A percentile compares a stretch with the other conserved stretches of the same genome.
These are phyloP conservation scores for Phytophthora fragariaefolia DNA, from an alignment of 352 stramenopile species.

Conservation along the genomic window DNA sequence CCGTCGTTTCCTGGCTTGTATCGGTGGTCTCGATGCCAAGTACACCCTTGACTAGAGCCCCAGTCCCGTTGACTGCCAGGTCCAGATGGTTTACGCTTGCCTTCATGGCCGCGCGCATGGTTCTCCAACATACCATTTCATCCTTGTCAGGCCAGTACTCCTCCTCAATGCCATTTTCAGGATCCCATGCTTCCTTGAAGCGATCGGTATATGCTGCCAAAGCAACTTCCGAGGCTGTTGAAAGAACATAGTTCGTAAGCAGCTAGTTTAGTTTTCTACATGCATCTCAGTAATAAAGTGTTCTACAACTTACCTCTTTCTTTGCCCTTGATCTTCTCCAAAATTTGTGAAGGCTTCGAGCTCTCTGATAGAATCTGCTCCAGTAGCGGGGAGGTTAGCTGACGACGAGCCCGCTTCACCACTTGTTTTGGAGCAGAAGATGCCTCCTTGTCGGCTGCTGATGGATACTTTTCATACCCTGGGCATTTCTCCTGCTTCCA, in stretches of 20 bases:
- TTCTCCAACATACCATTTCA: conserved; percentile 88
- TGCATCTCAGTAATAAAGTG: background rate
- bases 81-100: conserved; percentile 76
- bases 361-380: conserved; percentile 84
- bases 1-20: conserved; percentile 21
- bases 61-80: conserved; percentile 63
- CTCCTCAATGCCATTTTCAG: conserved; percentile 95
- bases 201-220: conserved; percentile 82
- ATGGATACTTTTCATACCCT: conserved; percentile 68
- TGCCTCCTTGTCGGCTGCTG: conserved; percentile 22
- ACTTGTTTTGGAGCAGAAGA: conserved; percentile 28
- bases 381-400: conserved; percentile 59
- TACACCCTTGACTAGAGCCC: conserved; percentile 75
- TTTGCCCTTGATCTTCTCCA: conserved; percentile 79
- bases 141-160: conserved; percentile 96
- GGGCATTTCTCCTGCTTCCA: conserved; percentile 93
- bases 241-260: background rate
- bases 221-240: conserved; percentile 66
- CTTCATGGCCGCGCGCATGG: conserved; percentile 82
- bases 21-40: conserved; percentile 47
- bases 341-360: conserved; percentile 73
- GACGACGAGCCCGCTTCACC: conserved; percentile 37
- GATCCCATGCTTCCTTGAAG: conserved; percentile 94
- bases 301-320: conserved; percentile 48
- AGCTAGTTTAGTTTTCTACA: background rate